Percentiles rank a stretch among this genome's conserved stretches.
phyloP scores from a whole-genome alignment of 495 filamentous ascomycete genomes.

The Hyaloscypha bicolor region DNA sequence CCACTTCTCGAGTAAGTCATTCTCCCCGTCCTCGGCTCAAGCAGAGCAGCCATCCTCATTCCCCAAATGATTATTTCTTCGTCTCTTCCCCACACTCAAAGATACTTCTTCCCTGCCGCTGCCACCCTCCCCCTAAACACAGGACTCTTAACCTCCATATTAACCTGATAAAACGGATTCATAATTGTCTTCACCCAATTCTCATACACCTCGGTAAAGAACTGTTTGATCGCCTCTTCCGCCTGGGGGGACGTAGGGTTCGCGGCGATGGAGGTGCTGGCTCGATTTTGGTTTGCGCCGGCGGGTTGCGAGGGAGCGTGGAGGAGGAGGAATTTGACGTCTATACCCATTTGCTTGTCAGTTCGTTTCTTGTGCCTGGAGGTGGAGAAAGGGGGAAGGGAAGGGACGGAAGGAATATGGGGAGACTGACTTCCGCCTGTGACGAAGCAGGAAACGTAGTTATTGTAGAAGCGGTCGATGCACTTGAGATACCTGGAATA shows the following conservation, averaged over 20 bases:
- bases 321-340: conserved; percentile 86
- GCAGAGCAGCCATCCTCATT: not conserved
- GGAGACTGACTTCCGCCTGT: conserved; percentile 64
- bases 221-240: conserved; percentile 91
- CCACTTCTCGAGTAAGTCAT: too few species aligned
- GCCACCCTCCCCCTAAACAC: conserved; percentile 81
- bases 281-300: conserved; percentile 43
- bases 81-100: conserved; percentile 47
- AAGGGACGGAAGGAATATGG: not conserved
- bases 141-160: conserved; percentile 80
- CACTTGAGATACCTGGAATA: conserved; percentile 83
- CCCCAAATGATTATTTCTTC: not conserved
- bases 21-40: not conserved
- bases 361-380: not conserved
- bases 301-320: conserved; percentile 65
- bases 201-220: conserved; percentile 94
- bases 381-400: not conserved
- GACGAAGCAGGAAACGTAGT: conserved; percentile 88
- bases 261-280: conserved; percentile 68
- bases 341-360: conserved; percentile 26
- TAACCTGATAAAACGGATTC: conserved; percentile 88
- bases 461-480: conserved; percentile 90
- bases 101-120: conserved; percentile 90
- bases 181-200: conserved; percentile 95
- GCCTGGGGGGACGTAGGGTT: conserved; percentile 86